Evolutionary conservation across 352 stramenopile genomes (phyloP).

Genomic region (Phytopythium aichiense): DNA sequence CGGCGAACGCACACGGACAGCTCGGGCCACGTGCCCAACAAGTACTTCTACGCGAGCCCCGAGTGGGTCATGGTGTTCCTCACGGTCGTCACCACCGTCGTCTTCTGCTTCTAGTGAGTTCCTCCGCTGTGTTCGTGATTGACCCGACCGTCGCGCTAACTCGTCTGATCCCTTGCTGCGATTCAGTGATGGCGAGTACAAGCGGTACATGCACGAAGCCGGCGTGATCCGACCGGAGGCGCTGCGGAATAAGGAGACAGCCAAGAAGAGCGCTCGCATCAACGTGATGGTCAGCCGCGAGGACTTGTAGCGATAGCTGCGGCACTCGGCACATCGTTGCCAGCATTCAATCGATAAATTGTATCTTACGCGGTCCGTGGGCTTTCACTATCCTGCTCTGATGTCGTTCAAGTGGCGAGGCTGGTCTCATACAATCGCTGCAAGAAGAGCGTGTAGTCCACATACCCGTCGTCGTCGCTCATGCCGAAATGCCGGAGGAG

Average conservation of each 20-base stretch:
- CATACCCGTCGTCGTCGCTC: conserved; percentile 25
- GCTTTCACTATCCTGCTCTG: neutral
- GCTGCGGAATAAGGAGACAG: neutral
- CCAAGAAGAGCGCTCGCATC: conserved; percentile 5
- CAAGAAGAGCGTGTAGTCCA: conserved; percentile 42
- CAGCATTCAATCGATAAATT: neutral
- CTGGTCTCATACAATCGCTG: conserved; percentile 36
- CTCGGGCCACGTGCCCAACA: conserved; percentile 22
- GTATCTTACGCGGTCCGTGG: neutral
- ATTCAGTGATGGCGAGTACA: conserved; percentile 48
- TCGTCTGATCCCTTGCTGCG: neutral
- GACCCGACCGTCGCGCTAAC: neutral
- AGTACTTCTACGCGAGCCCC: conserved; percentile 44
- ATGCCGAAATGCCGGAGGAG: conserved; percentile 54
- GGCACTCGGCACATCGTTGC: neutral
- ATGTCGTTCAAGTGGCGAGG: neutral
- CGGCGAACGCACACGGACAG: conserved; percentile 28
- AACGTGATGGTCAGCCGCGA: neutral
- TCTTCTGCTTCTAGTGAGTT: conserved; percentile 59
- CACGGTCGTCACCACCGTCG: conserved; percentile 31
- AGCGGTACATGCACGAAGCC: conserved; percentile 38
- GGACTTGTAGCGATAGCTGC: neutral
- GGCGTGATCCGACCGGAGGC: conserved; percentile 13
- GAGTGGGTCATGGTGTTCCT: conserved; percentile 52
- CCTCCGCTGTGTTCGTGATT: neutral